Evolutionary conservation across 1,139 yeast genomes (phyloP).

Genomic region (Blastobotrys proliferans): DNA sequence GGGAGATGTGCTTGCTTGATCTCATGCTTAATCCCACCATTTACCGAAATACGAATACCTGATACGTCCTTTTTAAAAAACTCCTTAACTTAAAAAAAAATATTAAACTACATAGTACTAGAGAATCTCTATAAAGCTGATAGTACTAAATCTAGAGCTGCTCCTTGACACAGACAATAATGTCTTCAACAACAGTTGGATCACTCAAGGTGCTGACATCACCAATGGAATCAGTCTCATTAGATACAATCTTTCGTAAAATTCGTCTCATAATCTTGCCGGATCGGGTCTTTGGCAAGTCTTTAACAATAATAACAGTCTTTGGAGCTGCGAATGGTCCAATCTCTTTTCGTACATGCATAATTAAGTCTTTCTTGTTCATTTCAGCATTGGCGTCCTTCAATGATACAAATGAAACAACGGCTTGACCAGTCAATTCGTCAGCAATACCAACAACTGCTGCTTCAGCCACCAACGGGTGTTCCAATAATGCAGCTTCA

Average conservation of each 20-base stretch:
- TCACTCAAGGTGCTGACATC: slow-evolving; percentile 88
- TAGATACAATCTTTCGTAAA: slow-evolving; percentile 82
- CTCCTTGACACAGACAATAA: slow-evolving; percentile 44
- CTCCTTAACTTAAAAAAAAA: neutral
- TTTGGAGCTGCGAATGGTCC: slow-evolving; percentile 99
- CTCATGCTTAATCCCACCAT: too few species aligned
- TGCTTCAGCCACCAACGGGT: slow-evolving; percentile 77
- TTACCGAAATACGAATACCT: too few species aligned
- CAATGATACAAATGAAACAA: slow-evolving; percentile 86
- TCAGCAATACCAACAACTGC: slow-evolving; percentile 95
- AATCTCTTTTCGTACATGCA: slow-evolving; percentile 88
- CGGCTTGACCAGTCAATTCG: slow-evolving; percentile 97
- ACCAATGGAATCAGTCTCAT: slow-evolving; percentile 91
- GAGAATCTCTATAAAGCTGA: neutral
- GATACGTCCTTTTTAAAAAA: too few species aligned
- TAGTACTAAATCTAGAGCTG: slow-evolving; percentile 11
- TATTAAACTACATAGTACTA: neutral
- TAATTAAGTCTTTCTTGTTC: slow-evolving; percentile 74
- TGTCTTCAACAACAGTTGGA: slow-evolving; percentile 77
- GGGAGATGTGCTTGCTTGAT: too few species aligned
- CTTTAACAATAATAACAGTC: slow-evolving; percentile 78
- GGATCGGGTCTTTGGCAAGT: slow-evolving; percentile 95
- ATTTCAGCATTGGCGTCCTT: slow-evolving; percentile 57
- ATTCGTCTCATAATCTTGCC: slow-evolving; percentile 99
- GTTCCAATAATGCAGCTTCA: slow-evolving; percentile 85